Percentiles rank a stretch among this genome's conserved stretches.
phyloP scores from a whole-genome alignment of 805 yeast species.

The Saturnispora serradocipensis region DNA sequence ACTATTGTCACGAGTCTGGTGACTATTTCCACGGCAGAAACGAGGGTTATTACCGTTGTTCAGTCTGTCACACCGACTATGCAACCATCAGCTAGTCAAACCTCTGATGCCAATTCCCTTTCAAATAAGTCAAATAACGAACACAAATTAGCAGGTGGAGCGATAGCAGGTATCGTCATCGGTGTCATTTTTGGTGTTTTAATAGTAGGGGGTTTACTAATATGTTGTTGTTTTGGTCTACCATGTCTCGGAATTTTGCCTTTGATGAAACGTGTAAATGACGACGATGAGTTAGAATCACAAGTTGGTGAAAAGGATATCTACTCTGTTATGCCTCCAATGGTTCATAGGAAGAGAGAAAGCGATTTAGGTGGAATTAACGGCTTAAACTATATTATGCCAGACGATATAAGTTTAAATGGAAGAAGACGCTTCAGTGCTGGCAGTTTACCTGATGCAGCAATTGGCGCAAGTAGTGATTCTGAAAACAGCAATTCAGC shows the following conservation, averaged over 20 bases:
- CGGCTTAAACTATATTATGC: slow-evolving; percentile 11
- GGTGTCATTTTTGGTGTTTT: slow-evolving; percentile 24
- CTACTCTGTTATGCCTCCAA: slow-evolving; percentile 4
- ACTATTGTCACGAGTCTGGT: slow-evolving; percentile 8
- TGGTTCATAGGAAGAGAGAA: slow-evolving; percentile 1
- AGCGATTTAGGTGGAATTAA: slow-evolving; percentile 6
- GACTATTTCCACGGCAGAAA: slow-evolving; percentile 15
- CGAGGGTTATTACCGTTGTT: slow-evolving; percentile 20
- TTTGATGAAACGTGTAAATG: slow-evolving; percentile 18
- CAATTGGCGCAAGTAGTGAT: slow-evolving; percentile 16
- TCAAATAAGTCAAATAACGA: slow-evolving; percentile 3
- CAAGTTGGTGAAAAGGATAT: slow-evolving; percentile 6
- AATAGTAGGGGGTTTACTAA: slow-evolving; percentile 12
- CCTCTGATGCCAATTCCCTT: slow-evolving; percentile 6
- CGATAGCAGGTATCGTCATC: slow-evolving; percentile 29
- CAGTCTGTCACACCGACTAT: slow-evolving; percentile 17
- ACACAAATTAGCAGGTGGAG: slow-evolving; percentile 22
- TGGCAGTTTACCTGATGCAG: slow-evolving; percentile 29
- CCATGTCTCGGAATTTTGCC: slow-evolving; percentile 11
- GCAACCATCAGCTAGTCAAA: slow-evolving; percentile 10
- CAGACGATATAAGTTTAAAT: slow-evolving; percentile 12
- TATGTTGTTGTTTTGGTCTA: slow-evolving; percentile 15
- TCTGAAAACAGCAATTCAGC: slow-evolving; percentile 8
- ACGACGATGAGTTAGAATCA: slow-evolving; percentile 9
- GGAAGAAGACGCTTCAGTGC: slow-evolving; percentile 27